These are phyloP conservation scores for Colletotrichum chrysophilum DNA, from an alignment of 2,329 filamentous ascomycete species.

Conservation along the genomic window DNA sequence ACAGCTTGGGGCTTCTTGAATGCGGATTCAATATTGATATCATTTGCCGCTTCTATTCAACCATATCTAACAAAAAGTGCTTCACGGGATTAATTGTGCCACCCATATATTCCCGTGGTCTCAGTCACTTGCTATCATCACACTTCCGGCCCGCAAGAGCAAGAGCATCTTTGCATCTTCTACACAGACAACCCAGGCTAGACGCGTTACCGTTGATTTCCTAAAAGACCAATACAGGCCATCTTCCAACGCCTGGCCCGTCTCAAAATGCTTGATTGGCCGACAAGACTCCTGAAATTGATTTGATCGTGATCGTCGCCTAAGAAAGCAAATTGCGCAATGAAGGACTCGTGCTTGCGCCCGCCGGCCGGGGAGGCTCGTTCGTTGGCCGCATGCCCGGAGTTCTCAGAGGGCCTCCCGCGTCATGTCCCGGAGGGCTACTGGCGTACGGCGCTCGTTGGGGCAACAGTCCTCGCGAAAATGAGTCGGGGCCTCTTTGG, in stretches of 20 bases:
- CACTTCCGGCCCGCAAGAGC: not conserved
- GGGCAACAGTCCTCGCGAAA: conserved; percentile 47
- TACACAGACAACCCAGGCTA: not conserved
- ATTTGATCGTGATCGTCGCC: not conserved
- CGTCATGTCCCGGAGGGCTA: conserved; percentile 44
- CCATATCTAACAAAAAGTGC: conserved; percentile 1
- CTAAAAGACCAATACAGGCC: not conserved
- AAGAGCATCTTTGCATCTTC: not conserved
- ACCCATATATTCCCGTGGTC: not conserved
- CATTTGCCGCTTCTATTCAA: conserved; percentile 19
- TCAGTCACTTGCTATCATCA: not conserved
- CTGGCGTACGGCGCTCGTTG: conserved; percentile 45
- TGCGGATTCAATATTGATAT: not conserved
- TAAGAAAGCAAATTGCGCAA: conserved; percentile 75
- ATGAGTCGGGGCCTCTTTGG: conserved; percentile 49
- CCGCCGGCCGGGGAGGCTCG: conserved; percentile 40
- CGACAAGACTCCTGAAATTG: not conserved
- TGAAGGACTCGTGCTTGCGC: conserved; percentile 80
- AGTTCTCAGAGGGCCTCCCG: conserved; percentile 28
- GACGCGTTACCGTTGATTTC: not conserved
- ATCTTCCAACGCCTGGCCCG: not conserved
- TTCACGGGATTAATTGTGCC: not conserved
- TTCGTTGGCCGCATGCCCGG: conserved; percentile 24
- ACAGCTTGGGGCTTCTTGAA: no score
- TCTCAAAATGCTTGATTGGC: not conserved